A percentile compares a stretch with the other conserved stretches of the same genome.
Conservation (phyloP, 1,139 yeast genomes). For the Blastobotrys arbuscula region DNA sequence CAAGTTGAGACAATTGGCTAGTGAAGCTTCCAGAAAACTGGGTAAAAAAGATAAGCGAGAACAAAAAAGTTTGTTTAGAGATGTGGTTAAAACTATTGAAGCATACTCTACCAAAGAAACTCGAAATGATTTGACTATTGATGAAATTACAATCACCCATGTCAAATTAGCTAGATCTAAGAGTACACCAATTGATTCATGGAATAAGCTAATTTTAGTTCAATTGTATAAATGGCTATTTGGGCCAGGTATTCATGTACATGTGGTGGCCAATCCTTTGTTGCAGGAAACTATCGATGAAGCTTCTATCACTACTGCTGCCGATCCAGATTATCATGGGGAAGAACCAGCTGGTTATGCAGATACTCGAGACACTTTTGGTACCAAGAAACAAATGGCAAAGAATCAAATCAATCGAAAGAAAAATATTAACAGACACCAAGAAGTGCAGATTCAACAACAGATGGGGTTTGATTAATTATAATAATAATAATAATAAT, state of each 20-base stretch:
- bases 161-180: conserved; percentile 52
- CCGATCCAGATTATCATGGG: background rate
- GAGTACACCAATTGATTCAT: conserved; percentile 55
- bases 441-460: conserved; percentile 3
- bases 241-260: conserved; percentile 61
- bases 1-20: conserved; percentile 44
- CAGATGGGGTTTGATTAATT: conserved; percentile 2
- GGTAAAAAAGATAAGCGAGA: conserved; percentile 60
- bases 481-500: too few relatives aligned
- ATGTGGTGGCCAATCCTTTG: conserved; percentile 48
- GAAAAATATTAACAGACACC: conserved; percentile 4
- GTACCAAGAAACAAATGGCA: background rate
- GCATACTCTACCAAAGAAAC: conserved; percentile 40
- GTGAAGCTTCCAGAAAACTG: conserved; percentile 49
- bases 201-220: conserved; percentile 60
- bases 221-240: conserved; percentile 67
- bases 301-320: conserved; percentile 2
- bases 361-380: background rate
- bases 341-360: background rate
- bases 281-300: conserved; percentile 34
- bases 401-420: conserved; percentile 1
- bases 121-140: conserved; percentile 37
- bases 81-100: conserved; percentile 49
- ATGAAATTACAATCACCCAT: conserved; percentile 45
- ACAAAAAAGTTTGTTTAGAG: conserved; percentile 57